phyloP scores from a whole-genome alignment of 331 rosid species.

The Rhamnella rubrinervis region DNA sequence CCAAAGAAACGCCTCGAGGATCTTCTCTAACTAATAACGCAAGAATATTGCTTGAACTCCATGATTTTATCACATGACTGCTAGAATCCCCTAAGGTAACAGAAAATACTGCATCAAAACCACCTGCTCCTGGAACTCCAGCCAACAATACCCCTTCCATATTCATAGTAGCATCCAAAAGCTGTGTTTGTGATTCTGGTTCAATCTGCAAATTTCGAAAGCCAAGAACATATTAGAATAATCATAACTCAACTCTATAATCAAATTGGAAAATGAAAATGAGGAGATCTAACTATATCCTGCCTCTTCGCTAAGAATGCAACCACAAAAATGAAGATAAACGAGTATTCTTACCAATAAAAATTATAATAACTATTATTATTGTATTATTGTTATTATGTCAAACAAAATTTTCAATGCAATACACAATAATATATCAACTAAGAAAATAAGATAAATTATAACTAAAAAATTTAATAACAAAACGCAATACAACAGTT shows the following conservation, averaged over 20 bases:
- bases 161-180: slow-evolving; percentile 77
- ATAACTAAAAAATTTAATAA: too few relatives aligned
- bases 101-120: slow-evolving; percentile 83
- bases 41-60: slow-evolving; percentile 75
- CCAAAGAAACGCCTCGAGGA: slow-evolving; percentile 82
- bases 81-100: slow-evolving; percentile 69
- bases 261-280: not conserved
- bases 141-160: slow-evolving; percentile 93
- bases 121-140: slow-evolving; percentile 92
- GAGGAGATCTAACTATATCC: not conserved
- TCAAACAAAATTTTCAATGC: too few relatives aligned
- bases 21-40: slow-evolving; percentile 94
- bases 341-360: too few relatives aligned
- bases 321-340: too few relatives aligned
- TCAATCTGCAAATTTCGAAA: slow-evolving; percentile 60
- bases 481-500: too few relatives aligned
- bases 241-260: slow-evolving; percentile 19
- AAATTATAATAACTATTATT: too few relatives aligned
- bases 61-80: slow-evolving; percentile 52
- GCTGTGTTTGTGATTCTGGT: slow-evolving; percentile 88
- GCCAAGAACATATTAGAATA: not conserved
- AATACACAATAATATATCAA: too few relatives aligned
- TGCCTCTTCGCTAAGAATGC: not conserved
- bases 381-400: too few relatives aligned
- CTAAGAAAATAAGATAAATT: too few relatives aligned